Evolutionary conservation across 768 basidiomycete genomes (phyloP), one percentile per base, ranked within the genome.

Genomic region (Pisolithus microcarpus): DNA sequence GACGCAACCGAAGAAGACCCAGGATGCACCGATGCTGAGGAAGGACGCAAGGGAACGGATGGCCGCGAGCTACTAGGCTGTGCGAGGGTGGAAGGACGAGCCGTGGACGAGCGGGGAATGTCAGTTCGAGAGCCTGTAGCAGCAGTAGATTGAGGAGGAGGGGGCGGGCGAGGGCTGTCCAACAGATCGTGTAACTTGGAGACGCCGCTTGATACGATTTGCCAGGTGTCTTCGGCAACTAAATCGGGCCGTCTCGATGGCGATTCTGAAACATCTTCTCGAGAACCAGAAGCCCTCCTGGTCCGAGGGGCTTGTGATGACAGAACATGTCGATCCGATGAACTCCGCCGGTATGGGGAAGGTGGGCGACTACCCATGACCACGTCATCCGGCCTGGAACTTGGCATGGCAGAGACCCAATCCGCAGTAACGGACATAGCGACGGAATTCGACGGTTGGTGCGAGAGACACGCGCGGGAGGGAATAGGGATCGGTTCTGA

Each of bases 151-250:
- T 18, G 34, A 46, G 16, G 19, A 23, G 79, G 75, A 4, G 79
- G 68, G 5, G 77, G 65, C 19, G 69, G 58, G 40, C 63, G 56
- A 16, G 72, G 64, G 48, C 75, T 74, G 43, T 68, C 70, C 11
- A 81, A 70, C 9, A 81, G 65, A 52, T 78, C 75, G 28, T 75
- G 67, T 7, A 82, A 61, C 52, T 75, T 72, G 36, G 67, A 61
- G 58, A 58, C 70, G 64, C 43, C 63, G 61, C 31, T 56, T 51
- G 37, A 58, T 57, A 38, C 51, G 54, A 36, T 56, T 55, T 38
- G 61, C 54, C 49, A 58, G 37, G 50, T 47, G 42, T 67, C 63
- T 46, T 66, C 68, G 43, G 55, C 48, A 58, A 45, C 38, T 51
- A 58, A 48, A 43, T 58, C 63, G 26, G 37, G 58, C 11, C 59